phyloP scores from a whole-genome alignment of 2,329 filamentous ascomycete species.

The Dothiorella sarmentorum region DNA sequence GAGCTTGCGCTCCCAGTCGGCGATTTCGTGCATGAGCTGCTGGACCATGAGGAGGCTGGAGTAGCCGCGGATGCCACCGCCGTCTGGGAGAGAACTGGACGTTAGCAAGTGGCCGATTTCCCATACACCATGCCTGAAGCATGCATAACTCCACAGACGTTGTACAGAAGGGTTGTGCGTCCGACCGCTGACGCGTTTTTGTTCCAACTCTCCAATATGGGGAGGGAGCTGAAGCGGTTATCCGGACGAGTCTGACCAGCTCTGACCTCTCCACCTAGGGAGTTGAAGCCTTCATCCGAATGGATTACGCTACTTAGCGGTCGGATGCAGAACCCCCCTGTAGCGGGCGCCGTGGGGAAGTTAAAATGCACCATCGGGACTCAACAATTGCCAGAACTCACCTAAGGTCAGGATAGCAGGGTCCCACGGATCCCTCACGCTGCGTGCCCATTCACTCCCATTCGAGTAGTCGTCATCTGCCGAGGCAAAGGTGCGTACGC shows the following conservation, averaged over 20 bases:
- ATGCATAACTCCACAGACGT: too few species aligned
- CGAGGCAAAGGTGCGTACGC: constrained; percentile 30
- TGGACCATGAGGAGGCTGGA: constrained; percentile 49
- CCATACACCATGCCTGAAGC: too few species aligned
- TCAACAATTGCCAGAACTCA: constrained; percentile 29
- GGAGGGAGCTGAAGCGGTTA: background rate
- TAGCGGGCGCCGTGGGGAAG: too few species aligned
- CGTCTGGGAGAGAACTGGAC: constrained; percentile 33
- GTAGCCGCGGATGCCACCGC: constrained; percentile 51
- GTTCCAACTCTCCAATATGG: too few species aligned
- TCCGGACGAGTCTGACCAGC: background rate
- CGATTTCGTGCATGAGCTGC: constrained; percentile 48
- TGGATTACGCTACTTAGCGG: too few species aligned
- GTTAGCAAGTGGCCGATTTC: background rate
- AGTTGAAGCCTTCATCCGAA: too few species aligned
- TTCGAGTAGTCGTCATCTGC: constrained; percentile 35
- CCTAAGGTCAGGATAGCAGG: constrained; percentile 46
- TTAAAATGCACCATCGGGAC: too few species aligned
- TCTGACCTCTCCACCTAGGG: too few species aligned
- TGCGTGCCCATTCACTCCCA: constrained; percentile 42
- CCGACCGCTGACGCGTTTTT: too few species aligned
- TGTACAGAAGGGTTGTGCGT: too few species aligned
- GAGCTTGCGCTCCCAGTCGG: constrained; percentile 41
- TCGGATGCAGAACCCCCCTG: too few species aligned
- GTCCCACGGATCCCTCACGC: constrained; percentile 47